Percentiles rank a stretch among this genome's conserved stretches.
Evolutionary conservation across 202 grass and related monocot genomes (phyloP).

Genomic region (Musa balbisiana): DNA sequence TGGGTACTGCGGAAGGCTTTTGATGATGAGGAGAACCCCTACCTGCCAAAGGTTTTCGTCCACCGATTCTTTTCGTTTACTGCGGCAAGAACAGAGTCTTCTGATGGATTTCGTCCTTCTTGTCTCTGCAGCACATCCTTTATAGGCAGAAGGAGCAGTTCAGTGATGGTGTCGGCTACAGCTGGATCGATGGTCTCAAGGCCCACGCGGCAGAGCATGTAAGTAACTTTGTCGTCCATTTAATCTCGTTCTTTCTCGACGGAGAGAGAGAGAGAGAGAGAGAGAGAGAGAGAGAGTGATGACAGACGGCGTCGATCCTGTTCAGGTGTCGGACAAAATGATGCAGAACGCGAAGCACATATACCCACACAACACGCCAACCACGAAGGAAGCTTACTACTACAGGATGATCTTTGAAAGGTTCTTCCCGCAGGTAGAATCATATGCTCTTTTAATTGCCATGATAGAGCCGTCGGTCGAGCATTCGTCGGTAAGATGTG

Average conservation of each 20-base stretch:
- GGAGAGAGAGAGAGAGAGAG: too few species aligned
- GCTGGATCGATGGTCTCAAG: constrained; percentile 96
- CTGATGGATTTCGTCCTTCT: background rate
- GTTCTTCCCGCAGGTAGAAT: constrained; percentile 73
- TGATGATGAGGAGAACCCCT: constrained; percentile 77
- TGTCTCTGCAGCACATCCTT: constrained; percentile 63
- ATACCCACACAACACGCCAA: constrained; percentile 83
- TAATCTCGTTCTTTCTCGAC: background rate
- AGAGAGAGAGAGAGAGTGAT: background rate
- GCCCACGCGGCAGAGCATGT: constrained; percentile 72
- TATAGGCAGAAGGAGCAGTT: constrained; percentile 99
- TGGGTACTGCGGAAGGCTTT: constrained; percentile 95
- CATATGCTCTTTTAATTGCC: background rate
- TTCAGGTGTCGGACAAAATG: constrained; percentile 73
- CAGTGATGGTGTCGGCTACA: constrained; percentile 93
- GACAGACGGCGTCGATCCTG: background rate
- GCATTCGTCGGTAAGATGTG: background rate
- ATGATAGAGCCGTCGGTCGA: too few species aligned
- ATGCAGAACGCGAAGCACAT: constrained; percentile 49
- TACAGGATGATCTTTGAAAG: constrained; percentile 96
- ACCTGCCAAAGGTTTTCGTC: constrained; percentile 63
- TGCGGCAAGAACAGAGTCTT: background rate
- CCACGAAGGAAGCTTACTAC: constrained; percentile 91
- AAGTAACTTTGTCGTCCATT: background rate
- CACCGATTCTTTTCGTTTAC: background rate